Evolutionary conservation across 2,329 filamentous ascomycete genomes (phyloP), one percentile per base, ranked within the genome.

Genomic region (Plectosphaerella plurivora): DNA sequence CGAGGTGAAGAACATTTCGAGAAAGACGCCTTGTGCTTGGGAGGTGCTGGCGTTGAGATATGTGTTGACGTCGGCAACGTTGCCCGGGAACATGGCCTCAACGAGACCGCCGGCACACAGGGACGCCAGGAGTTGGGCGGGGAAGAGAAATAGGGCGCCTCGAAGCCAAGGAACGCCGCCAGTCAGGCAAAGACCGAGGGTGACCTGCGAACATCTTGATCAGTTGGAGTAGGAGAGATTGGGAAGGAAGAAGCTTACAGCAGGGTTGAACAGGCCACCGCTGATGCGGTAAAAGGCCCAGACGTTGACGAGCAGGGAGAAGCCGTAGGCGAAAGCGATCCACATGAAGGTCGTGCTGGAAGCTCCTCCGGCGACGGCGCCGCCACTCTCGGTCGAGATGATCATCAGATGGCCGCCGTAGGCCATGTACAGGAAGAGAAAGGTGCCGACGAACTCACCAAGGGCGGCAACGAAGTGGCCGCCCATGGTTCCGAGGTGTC

Each of bases 1-100:
- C 1, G 79, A 73, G 0, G 81, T 85, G 35, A 85, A 70, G 60
- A 85, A 81, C 71, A 82, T 77, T 62, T 85, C 82, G 54, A 83
- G 78, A 60, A 85, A 83, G 15, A 85, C 64, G 3, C 81, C 82
- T 57, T 82, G 80, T 0, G 69, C 71, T 44, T 74, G 67, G 45
- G 65, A 74, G 0, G 77, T 66, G 2, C 71, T 72, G 1, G 68
- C 69, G 4, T 70, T 71, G 41, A 44, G 41, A 2, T 83, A 65
- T 3, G 71, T 70, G 14, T 65, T 65, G 12, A 80, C 76, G 4
- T 73, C 71, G 8, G 16, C 46, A 22, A 83, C 62, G 3, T 70
- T 63, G 0, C 77, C 77, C 0, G 81, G 78, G 51, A 85, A 79
- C 35, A 85, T 67, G 2, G 66, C 74, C 36, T 72, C 71, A 8